Base-by-base conservation (phyloP, 441 rosid species). In the Geranium incanum region DNA sequence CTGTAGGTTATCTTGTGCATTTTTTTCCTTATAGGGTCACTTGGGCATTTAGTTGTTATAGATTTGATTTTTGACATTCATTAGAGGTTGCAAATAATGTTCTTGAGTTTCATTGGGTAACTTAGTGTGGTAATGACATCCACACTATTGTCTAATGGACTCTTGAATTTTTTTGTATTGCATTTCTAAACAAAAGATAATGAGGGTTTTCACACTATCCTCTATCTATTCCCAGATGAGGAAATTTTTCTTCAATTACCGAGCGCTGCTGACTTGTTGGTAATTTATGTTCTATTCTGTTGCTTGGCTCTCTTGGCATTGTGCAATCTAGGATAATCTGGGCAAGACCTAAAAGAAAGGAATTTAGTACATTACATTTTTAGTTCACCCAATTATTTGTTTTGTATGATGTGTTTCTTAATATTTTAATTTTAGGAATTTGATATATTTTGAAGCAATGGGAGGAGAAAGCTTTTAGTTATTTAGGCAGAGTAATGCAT, bases 401-500 rank as follows among this genome's bases (percentile, higher is more conserved):
- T n/a, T 21, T 28, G 62, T 72, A 7, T 67, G 41, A 38, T 55
- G 19, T 55, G 70, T 8, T 33, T 67, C 7, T 57, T 57, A 57
- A 18, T 41, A 36, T 73, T n/a, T 39, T 16, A 57, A 18, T 64
- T 36, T 45, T 70, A 60, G 81, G 73, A 74, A 16, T 71, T 74
- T 66, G 71, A 73, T 60, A 72, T 71, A 68, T 69, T 73, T 72
- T 70, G 75, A 76, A 71, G 71, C 60, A 13, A 90, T 86, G 95
- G 85, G 79, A 78, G 69, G 69, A 77, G 62, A 50, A 57, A 68
- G 75, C 43, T 75, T 73, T 74, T 85, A 82, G 83, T 70, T 70
- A 36, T 66, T 69, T 72, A 75, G 81, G 80, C 73, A 57, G 63
- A 80, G 88, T 84, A 84, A 96, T 89, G 95, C 86, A 89, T 88